Evolutionary conservation across 2,329 filamentous ascomycete species (phyloP), one percentile per base, ranked within the genome.

Genomic region (Ophiosphaerella herpotricha): DNA sequence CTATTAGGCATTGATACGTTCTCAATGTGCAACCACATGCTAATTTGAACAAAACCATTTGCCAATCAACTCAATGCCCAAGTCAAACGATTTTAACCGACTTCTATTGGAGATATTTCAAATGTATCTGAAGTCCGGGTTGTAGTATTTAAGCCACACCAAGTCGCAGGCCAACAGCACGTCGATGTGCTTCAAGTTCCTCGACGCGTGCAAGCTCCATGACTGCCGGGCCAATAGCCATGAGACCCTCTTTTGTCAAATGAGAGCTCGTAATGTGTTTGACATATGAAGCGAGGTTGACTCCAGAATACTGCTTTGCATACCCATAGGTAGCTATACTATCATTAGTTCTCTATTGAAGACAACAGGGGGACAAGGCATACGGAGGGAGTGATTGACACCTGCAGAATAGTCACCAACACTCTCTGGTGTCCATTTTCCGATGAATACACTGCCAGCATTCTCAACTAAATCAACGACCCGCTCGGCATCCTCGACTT

Each of bases 191-290:
- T 73, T 99, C 93, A 26, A 99, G 79, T 71, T 95, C 90, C 75
- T 99, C 94, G 2, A 97, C 92, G 67, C 90, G 89, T 21, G 94
- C 94, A 40, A 99, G 80, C 74, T 93, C 89, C 91, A 97, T 97
- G 44, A 99, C 94, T 4, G 94, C 91, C 45, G 80, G 78, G 31
- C 93, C 91, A 2, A 99, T 89, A 65, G 95, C 94, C 63, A 83
- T 82, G 55, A 99, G 78, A 18, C 94, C 94, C 65, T 96, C 83
- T 14, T 86, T 84, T 1, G 91, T 96, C 54, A 99, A 81, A 73
- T 96, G 90, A 0, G 91, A 91, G 77, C 90, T 94, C 33, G 94
- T 99, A 68, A 99, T 97, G 80, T 97, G 91, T 79, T 99, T 99
- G 73, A 96, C 84, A 76, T 97, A 99, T 2, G 93, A 97, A 29